Conservation (phyloP, 1,284 basidiomycete species). For the Lentinus polychrous region DNA sequence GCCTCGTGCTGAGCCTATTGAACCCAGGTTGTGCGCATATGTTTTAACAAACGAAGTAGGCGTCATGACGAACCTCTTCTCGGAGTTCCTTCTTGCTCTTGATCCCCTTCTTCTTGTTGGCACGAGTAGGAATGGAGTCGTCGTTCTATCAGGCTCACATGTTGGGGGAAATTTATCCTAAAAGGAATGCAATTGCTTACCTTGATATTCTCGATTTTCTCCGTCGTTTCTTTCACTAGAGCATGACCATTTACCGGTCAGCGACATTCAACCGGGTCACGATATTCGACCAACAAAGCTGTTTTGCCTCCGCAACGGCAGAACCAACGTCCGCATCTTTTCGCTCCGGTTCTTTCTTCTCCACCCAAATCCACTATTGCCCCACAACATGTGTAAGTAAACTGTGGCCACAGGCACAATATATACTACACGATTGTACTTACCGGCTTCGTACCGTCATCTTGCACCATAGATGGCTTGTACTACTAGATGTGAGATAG, state of each 20-base stretch:
- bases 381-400: not conserved
- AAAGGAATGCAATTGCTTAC: constrained; percentile 23
- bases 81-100: constrained; percentile 69
- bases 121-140: constrained; percentile 51
- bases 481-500: constrained; percentile 33
- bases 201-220: constrained; percentile 53
- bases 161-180: too few relatives aligned
- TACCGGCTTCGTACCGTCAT: constrained; percentile 68
- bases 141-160: constrained; percentile 60
- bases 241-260: not conserved
- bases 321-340: constrained; percentile 21
- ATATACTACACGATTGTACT: constrained; percentile 15
- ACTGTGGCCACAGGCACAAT: too few relatives aligned
- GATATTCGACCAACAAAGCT: constrained; percentile 33
- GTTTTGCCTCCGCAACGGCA: constrained; percentile 41
- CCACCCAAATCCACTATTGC: constrained; percentile 65
- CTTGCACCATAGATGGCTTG: constrained; percentile 67
- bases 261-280: not conserved
- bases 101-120: constrained; percentile 63
- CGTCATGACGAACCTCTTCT: constrained; percentile 41
- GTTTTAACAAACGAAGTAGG: too few relatives aligned
- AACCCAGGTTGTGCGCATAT: not conserved
- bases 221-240: constrained; percentile 52
- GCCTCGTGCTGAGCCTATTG: constrained; percentile 52
- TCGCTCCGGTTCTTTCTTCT: constrained; percentile 23